Base-by-base conservation (phyloP, 495 filamentous ascomycete genomes). In the Aspergillus diversus region DNA sequence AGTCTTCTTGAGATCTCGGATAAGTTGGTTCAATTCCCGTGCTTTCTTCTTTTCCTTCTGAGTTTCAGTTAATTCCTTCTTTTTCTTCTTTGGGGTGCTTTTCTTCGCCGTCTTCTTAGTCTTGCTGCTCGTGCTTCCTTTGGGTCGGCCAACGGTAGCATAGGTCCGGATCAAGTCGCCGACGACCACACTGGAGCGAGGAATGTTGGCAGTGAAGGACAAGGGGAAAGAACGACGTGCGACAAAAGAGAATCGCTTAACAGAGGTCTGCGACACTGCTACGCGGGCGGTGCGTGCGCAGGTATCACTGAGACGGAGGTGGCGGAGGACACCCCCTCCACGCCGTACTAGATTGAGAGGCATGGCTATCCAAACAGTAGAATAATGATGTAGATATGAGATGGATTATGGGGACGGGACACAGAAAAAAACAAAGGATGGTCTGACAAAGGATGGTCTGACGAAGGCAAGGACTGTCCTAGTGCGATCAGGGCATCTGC, bases 1-100 rank as follows among this genome's bases (percentile, higher is more conserved):
- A 39, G 63, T 63, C 9, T 39, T 56, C 62, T 79, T 78, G 35
- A 81, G 71, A 12, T 73, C 46, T 31, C 65, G 73, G 17, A 78
- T 57, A 0, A 66, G 64, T 7, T 65, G 48, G 16, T 47, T 68
- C 16, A 53, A 42, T 34, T 73, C 42, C 21, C 63, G 39, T 33
- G 53, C 59, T n/a, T 64, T 67, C 62, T 69, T 63, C 5, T 53
- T 35, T 50, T 72, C 68, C 46, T 73, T 72, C 54, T 78, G 63
- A 55, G 70, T 62, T 32, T 73, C 71, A 2, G 71, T 78, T 68
- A 75, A 63, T 21, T 48, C 61, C 52, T 59, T 65, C 58, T 65
- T 71, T 50, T 47, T 59, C 47, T 63, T 65, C 51, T 61, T 57
- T 21, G 35, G 43, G 9, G 60, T 51, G 33, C 55, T 21, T 34